Evolutionary conservation across 2,329 filamentous ascomycete species (phyloP), one percentile per base, ranked within the genome.

Genomic region (Penicillium sp.): DNA sequence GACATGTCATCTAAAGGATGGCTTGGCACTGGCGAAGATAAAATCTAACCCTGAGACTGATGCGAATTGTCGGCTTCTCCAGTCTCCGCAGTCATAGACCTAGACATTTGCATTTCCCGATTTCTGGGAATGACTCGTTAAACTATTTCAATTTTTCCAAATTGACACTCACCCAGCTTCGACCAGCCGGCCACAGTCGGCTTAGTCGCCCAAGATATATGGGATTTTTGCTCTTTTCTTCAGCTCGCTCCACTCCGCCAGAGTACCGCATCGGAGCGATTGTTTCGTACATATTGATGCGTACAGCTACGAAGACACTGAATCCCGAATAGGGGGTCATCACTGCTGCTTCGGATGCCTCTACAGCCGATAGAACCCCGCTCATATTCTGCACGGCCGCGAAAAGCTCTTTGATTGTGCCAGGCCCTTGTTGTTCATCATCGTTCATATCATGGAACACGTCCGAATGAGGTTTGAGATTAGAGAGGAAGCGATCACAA

Each of bases 271-370:
- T 56, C 1, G 72, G 71, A 0, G 62, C 67, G 10, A 74, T 68
- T 7, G 72, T 73, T 3, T 71, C 72, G 52, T 74, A 74, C 72
- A 74, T 74, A 46, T 74, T 74, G 45, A 74, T 72, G 43, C 74
- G 72, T 3, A 70, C 72, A 10, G 72, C 70, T 13, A 74, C 72
- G 37, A 74, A 74, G 35, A 74, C 64, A 27, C 72, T 74, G 57
- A 74, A 74, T 6, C 72, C 72, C 1, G 72, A 71, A 51, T 74
- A 74, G 3, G 72, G 72, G 1, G 72, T 73, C 51, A 74, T 73
- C 1, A 74, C 68, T 0, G 71, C 63, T 2, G 72, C 68, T 21
- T 62, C 64, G 0, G 69, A 74, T 39, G 65, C 61, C 22, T 73
- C 69, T 2, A 74, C 52, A 1, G 69, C 70, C 4, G 66, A 63